Conservation (phyloP, 768 basidiomycete genomes). For the Podaxis sp. region DNA sequence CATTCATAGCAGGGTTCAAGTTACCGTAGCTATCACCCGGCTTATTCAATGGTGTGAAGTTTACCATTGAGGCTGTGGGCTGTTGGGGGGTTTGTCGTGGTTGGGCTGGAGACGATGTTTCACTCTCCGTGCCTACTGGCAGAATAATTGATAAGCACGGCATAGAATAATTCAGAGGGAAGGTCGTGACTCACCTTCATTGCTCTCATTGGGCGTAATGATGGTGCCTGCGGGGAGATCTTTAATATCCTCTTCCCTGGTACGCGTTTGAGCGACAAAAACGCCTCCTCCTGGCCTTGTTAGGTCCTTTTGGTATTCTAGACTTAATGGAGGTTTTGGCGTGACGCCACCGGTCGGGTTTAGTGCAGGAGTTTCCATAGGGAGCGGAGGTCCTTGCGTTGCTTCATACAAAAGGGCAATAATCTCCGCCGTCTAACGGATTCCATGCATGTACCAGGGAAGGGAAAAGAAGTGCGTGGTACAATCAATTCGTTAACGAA, state of each 20-base stretch:
- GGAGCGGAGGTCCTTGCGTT: conserved; percentile 68
- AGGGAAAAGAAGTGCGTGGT: background rate
- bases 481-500: conserved; percentile 1
- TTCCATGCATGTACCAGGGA: background rate
- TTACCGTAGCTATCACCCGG: conserved; percentile 45
- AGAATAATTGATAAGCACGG: conserved; percentile 29
- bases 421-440: conserved; percentile 80
- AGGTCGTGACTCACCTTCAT: conserved; percentile 36
- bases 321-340: conserved; percentile 48
- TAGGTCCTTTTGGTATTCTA: conserved; percentile 79
- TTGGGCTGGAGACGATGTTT: conserved; percentile 9
- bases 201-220: conserved; percentile 31
- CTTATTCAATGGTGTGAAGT: conserved; percentile 50
- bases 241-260: conserved; percentile 42
- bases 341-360: conserved; percentile 79
- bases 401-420: conserved; percentile 91
- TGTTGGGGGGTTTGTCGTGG: conserved; percentile 12
- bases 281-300: conserved; percentile 86
- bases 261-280: conserved; percentile 64
- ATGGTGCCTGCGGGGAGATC: conserved; percentile 59
- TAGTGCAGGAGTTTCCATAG: conserved; percentile 59
- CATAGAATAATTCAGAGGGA: conserved; percentile 15
- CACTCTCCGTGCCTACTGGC: conserved; percentile 17
- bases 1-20: conserved; percentile 76
- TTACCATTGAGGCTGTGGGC: conserved; percentile 47